These are phyloP conservation scores for Agarophyton chilense DNA, from an alignment of 23 red algal species.

Conservation along the genomic window DNA sequence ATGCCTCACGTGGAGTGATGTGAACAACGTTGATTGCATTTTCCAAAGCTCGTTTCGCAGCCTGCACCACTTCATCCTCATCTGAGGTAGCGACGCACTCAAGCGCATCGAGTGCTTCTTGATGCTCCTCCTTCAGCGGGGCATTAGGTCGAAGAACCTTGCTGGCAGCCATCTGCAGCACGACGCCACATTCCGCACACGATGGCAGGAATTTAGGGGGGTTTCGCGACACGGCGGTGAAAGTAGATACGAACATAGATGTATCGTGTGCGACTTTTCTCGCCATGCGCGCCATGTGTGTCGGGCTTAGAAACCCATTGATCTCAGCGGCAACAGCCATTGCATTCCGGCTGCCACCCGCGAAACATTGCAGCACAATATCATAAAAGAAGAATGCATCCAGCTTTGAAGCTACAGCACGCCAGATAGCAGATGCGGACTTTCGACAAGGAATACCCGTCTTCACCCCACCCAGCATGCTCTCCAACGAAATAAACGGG, in stretches of 20 bases:
- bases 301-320: constrained; percentile 50
- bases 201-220: constrained; percentile 45
- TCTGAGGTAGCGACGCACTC: not conserved
- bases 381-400: constrained; percentile 64
- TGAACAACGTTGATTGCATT: constrained; percentile 23
- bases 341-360: constrained; percentile 59
- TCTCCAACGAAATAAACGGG: constrained; percentile 44
- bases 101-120: constrained; percentile 40
- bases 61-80: constrained; percentile 21
- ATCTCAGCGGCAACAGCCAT: constrained; percentile 49
- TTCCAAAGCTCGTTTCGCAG: constrained; percentile 15
- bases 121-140: constrained; percentile 31
- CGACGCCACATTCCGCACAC: constrained; percentile 34
- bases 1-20: constrained; percentile 53
- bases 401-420: constrained; percentile 46
- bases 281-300: constrained; percentile 43
- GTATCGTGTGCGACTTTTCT: constrained; percentile 57
- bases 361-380: constrained; percentile 64
- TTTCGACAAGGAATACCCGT: constrained; percentile 58
- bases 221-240: constrained; percentile 34
- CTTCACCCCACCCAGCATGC: constrained; percentile 13
- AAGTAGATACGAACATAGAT: constrained; percentile 51
- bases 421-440: constrained; percentile 57
- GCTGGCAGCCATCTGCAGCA: constrained; percentile 50
- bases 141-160: constrained; percentile 38